phyloP scores from a whole-genome alignment of 441 rosid genomes.

The Erodium texanum region DNA sequence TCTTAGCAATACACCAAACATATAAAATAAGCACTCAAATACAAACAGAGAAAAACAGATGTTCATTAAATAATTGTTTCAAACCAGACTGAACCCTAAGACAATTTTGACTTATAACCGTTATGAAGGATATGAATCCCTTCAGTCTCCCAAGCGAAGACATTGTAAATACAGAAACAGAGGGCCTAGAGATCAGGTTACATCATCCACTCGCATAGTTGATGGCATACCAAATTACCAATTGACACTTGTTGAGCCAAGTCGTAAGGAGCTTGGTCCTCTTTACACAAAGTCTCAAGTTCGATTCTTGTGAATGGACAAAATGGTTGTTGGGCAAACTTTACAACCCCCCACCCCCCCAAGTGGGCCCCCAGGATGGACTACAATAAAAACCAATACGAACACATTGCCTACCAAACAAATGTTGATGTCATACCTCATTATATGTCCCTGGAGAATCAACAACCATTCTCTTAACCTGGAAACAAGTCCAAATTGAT shows the following conservation, averaged over 20 bases:
- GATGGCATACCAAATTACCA: background rate
- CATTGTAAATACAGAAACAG: constrained; percentile 4
- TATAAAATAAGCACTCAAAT: background rate
- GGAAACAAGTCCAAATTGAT: constrained; percentile 16
- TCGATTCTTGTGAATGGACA: too few species aligned
- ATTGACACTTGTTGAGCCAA: too few species aligned
- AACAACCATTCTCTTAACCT: constrained; percentile 84
- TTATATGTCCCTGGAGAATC: constrained; percentile 91
- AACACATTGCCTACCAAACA: background rate
- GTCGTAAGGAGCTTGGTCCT: too few species aligned
- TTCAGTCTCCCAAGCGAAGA: too few species aligned
- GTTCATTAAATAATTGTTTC: background rate
- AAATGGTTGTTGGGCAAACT: too few species aligned
- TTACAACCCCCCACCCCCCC: too few species aligned
- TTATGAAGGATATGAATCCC: too few species aligned
- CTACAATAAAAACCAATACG: too few species aligned
- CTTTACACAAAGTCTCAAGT: too few species aligned
- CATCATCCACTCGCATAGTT: constrained; percentile 3
- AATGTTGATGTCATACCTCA: constrained; percentile 47
- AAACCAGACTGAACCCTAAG: background rate
- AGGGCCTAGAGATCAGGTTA: background rate
- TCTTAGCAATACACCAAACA: background rate
- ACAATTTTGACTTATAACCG: too few species aligned
- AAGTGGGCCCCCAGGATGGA: too few species aligned
- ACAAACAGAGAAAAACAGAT: background rate